These are phyloP conservation scores for Tricholoma saponaceum DNA, from an alignment of 768 basidiomycete species.

Conservation along the genomic window DNA sequence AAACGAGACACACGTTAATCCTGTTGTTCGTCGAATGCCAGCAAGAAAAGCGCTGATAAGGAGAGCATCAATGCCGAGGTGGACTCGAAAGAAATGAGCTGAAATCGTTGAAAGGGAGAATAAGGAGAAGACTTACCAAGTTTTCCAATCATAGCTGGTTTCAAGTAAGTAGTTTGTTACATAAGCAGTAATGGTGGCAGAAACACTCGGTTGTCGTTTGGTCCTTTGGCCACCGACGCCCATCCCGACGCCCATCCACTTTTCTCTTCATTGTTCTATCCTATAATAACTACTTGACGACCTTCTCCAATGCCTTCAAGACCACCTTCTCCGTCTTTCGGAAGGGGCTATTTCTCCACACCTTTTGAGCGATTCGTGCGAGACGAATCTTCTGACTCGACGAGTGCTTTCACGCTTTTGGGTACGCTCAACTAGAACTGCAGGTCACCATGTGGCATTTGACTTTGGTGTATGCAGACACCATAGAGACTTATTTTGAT, in stretches of 20 bases:
- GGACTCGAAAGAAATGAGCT: constrained; percentile 36
- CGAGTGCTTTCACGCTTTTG: constrained; percentile 80
- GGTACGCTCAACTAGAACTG: constrained; percentile 42
- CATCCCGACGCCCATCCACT: constrained; percentile 6
- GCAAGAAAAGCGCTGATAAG: constrained; percentile 80
- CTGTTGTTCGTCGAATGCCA: constrained; percentile 80
- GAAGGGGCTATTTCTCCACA: constrained; percentile 56
- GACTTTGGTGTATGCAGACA: constrained; percentile 50
- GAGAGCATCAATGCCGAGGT: constrained; percentile 72
- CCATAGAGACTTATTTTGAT: constrained; percentile 93
- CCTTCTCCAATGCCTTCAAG: constrained; percentile 33
- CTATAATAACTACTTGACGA: neutral
- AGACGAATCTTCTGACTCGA: constrained; percentile 74
- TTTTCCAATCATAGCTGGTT: constrained; percentile 55
- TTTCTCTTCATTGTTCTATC: constrained; percentile 2
- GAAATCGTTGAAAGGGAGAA: neutral
- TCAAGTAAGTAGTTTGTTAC: constrained; percentile 11
- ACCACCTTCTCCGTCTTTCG: constrained; percentile 40
- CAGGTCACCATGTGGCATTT: constrained; percentile 20
- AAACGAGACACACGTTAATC: constrained; percentile 70
- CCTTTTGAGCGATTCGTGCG: constrained; percentile 72
- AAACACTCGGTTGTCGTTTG: no score
- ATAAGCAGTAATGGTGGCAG: constrained; percentile 5
- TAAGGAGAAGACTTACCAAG: constrained; percentile 33
- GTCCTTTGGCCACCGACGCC: constrained; percentile 2